Evolutionary conservation across 192 early-diverging fungal genomes (phyloP), one percentile per base, ranked within the genome.

Genomic region (Spizellomyces punctatus): DNA sequence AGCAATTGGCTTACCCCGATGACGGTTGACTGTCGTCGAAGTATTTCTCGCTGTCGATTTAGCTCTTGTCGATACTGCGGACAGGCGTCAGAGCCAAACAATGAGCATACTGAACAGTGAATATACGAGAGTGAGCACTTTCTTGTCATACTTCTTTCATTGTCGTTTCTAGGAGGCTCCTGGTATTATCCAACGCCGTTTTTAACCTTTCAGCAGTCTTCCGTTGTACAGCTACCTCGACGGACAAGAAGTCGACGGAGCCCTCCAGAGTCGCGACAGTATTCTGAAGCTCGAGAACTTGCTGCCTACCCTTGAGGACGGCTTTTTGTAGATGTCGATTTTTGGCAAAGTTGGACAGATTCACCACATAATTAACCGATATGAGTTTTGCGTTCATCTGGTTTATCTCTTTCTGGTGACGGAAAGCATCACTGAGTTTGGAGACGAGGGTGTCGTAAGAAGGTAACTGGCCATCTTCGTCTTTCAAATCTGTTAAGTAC

Each of bases 341-440:
- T 60, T 77, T 76, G 10, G 80, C 78, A 27, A 77, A 80, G 55
- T 82, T 82, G 71, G 75, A 69, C 10, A 82, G 72, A 58, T 82
- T 79, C 16, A 73, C 72, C 36, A 82, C 46, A 61, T 82, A 82
- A 64, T 73, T 82, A 54, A 82, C 75, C 10, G 80, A 76, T 10
- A 77, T 44, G 46, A 82, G 66, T 22, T 79, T 76, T 6, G 80
- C 64, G 43, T 76, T 69, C 62, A 82, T 77, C 70, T 79, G 64
- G 46, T 68, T 70, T 21, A 72, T 65, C 12, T 46, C 61, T 19
- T 50, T 44, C 58, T 74, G 73, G 48, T 74, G 66, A 7, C 65
- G 56, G 66, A 74, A 74, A 17, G 66, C 64, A 42, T 56, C 44
- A 66, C 19, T 60, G 47, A 74, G 66, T 6, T 69, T 67, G 47